Evolutionary conservation across 2,329 filamentous ascomycete species (phyloP).

Genomic region (Neopestalotiopsis sp.): DNA sequence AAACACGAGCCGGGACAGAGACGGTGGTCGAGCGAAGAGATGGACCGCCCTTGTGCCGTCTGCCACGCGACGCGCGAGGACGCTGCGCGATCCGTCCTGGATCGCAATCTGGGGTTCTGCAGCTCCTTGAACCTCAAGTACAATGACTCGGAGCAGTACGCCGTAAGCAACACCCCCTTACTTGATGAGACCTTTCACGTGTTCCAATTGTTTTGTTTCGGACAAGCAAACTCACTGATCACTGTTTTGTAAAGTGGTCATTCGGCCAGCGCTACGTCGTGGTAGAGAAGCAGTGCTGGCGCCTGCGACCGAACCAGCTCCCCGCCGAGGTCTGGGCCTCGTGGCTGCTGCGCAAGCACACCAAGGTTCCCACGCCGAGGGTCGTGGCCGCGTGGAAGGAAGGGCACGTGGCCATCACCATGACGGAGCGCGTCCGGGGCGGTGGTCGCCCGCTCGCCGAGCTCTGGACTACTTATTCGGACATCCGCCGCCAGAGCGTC

Average conservation of each 20-base stretch:
- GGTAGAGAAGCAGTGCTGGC: slow-evolving; percentile 29
- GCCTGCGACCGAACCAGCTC: slow-evolving; percentile 21
- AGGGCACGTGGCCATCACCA: slow-evolving; percentile 32
- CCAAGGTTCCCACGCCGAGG: slow-evolving; percentile 28
- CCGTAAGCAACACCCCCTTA: neutral
- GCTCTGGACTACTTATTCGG: slow-evolving; percentile 30
- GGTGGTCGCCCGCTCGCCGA: slow-evolving; percentile 29
- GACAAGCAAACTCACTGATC: too few relatives aligned
- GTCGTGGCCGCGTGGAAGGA: slow-evolving; percentile 36
- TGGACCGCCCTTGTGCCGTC: neutral
- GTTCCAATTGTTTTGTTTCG: too few relatives aligned
- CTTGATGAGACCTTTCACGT: too few relatives aligned
- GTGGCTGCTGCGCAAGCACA: slow-evolving; percentile 23
- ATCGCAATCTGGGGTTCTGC: slow-evolving; percentile 24
- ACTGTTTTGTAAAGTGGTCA: slow-evolving; percentile 23
- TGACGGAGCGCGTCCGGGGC: slow-evolving; percentile 27
- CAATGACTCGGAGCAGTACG: slow-evolving; percentile 31
- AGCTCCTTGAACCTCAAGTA: slow-evolving; percentile 31
- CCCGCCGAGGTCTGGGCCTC: slow-evolving; percentile 28
- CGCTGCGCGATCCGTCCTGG: slow-evolving; percentile 30
- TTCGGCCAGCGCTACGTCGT: slow-evolving; percentile 33
- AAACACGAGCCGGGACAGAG: neutral
- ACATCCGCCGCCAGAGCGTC: slow-evolving; percentile 23
- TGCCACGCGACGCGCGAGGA: slow-evolving; percentile 18
- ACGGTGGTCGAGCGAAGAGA: neutral